A percentile compares a stretch with the other conserved stretches of the same genome.
These are phyloP conservation scores for Bryoglossum gracile DNA, from an alignment of 495 filamentous ascomycete species.

Conservation along the genomic window DNA sequence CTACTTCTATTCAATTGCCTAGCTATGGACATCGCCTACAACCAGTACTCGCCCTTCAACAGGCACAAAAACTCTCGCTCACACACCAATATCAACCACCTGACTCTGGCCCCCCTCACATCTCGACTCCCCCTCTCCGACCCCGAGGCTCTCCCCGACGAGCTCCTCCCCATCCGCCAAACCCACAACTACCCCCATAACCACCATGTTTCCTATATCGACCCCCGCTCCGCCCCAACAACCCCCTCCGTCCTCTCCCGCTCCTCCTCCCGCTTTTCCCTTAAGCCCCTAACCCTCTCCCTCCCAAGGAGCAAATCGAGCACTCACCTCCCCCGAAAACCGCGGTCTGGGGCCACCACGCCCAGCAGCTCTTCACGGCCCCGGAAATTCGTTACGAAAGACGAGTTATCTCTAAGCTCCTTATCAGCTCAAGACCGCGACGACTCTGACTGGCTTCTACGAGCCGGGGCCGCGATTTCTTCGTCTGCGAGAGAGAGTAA, in stretches of 20 bases:
- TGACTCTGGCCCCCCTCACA: conserved; percentile 59
- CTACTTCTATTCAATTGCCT: neutral
- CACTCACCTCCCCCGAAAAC: conserved; percentile 26
- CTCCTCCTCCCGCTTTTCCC: conserved; percentile 34
- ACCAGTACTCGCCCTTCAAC: conserved; percentile 41
- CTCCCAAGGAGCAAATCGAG: conserved; percentile 29
- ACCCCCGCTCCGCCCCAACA: conserved; percentile 47
- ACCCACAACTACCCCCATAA: too few species aligned
- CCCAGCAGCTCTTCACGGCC: conserved; percentile 9
- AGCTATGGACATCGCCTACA: conserved; percentile 46
- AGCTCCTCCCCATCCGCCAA: too few species aligned
- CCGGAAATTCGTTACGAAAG: conserved; percentile 7
- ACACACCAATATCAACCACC: conserved; percentile 39
- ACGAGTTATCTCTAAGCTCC: conserved; percentile 1
- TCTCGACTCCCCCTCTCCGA: conserved; percentile 51
- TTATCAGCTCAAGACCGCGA: conserved; percentile 24
- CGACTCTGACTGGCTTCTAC: conserved; percentile 68
- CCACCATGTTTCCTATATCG: conserved; percentile 40
- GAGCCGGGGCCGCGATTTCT: conserved; percentile 64
- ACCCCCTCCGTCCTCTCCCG: conserved; percentile 50
- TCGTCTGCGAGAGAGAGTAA: conserved; percentile 66
- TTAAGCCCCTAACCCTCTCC: conserved; percentile 16
- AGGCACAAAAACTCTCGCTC: conserved; percentile 42
- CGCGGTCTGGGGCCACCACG: conserved; percentile 14
- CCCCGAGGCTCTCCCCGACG: conserved; percentile 35